A percentile compares a stretch with the other conserved stretches of the same genome.
These are phyloP conservation scores for Carex myosuroides DNA, from an alignment of 176 grass and related monocot genomes.

Conservation along the genomic window DNA sequence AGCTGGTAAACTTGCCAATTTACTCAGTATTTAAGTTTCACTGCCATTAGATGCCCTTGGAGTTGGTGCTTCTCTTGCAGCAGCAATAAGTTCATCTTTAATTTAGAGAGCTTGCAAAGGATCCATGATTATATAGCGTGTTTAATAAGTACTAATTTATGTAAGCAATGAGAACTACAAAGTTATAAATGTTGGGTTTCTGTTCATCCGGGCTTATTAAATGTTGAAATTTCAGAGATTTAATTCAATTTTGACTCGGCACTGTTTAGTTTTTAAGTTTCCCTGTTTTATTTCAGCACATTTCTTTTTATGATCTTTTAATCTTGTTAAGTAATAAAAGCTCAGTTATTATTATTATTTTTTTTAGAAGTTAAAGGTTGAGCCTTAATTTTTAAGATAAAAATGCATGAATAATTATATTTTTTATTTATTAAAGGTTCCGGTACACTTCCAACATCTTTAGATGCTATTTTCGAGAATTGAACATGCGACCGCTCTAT, in stretches of 20 bases:
- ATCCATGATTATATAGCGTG: neutral
- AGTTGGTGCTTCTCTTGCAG: constrained; percentile 8
- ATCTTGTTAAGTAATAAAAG: neutral
- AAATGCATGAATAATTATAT: too few relatives aligned
- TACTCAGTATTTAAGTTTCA: constrained; percentile 1
- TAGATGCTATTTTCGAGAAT: too few relatives aligned
- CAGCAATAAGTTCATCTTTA: constrained; percentile 8
- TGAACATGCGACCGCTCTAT: too few relatives aligned
- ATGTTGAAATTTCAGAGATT: neutral
- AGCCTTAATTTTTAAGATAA: too few relatives aligned
- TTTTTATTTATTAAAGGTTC: too few relatives aligned
- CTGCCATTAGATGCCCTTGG: constrained; percentile 8
- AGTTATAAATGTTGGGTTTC: neutral
- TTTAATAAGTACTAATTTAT: neutral
- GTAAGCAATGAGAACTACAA: neutral
- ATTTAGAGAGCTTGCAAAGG: neutral
- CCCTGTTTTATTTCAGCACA: neutral
- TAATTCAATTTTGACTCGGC: neutral
- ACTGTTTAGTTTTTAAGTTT: neutral
- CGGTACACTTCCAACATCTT: too few relatives aligned
- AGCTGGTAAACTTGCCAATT: neutral
- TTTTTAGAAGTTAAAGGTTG: too few relatives aligned
- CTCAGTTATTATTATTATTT: neutral
- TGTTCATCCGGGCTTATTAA: neutral
- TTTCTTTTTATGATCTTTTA: neutral